phyloP scores from a whole-genome alignment of 768 basidiomycete genomes.

The Calocera viscosa region DNA sequence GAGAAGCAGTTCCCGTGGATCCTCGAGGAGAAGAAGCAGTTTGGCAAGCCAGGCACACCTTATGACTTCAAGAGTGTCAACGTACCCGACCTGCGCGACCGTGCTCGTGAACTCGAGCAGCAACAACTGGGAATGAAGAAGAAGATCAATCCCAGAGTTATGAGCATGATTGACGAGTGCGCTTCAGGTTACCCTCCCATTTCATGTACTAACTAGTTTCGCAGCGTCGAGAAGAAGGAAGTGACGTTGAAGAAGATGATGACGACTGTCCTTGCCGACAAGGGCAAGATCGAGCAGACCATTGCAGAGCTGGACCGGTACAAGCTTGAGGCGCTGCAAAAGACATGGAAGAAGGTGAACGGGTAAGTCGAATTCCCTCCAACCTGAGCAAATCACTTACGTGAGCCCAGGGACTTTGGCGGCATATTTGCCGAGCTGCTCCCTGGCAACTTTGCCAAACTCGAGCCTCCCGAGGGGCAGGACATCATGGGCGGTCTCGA shows the following conservation, averaged over 20 bases:
- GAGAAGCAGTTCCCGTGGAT: slow-evolving; percentile 87
- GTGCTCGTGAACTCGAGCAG: slow-evolving; percentile 60
- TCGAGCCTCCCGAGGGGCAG: slow-evolving; percentile 85
- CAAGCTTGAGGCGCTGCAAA: slow-evolving; percentile 84
- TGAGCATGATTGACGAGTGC: slow-evolving; percentile 91
- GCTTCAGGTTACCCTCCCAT: slow-evolving; percentile 19
- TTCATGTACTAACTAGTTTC: neutral
- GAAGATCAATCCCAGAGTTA: slow-evolving; percentile 88
- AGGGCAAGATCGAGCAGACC: slow-evolving; percentile 86
- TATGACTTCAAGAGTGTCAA: slow-evolving; percentile 70
- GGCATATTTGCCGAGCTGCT: slow-evolving; percentile 89
- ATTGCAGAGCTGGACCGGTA: slow-evolving; percentile 87
- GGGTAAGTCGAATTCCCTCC: slow-evolving; percentile 39
- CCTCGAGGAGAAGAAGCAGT: slow-evolving; percentile 70
- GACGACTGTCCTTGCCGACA: slow-evolving; percentile 76
- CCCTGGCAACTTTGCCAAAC: slow-evolving; percentile 91
- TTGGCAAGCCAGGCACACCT: slow-evolving; percentile 65
- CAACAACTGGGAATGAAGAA: slow-evolving; percentile 82
- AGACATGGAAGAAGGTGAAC: slow-evolving; percentile 94
- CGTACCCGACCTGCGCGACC: slow-evolving; percentile 44
- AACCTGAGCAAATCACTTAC: neutral
- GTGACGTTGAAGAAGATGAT: slow-evolving; percentile 77
- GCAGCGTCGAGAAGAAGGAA: slow-evolving; percentile 89
- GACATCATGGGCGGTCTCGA: slow-evolving; percentile 92
- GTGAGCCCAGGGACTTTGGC: slow-evolving; percentile 68